phyloP scores from a whole-genome alignment of 352 stramenopile species.

The Plasmopara muralis region DNA sequence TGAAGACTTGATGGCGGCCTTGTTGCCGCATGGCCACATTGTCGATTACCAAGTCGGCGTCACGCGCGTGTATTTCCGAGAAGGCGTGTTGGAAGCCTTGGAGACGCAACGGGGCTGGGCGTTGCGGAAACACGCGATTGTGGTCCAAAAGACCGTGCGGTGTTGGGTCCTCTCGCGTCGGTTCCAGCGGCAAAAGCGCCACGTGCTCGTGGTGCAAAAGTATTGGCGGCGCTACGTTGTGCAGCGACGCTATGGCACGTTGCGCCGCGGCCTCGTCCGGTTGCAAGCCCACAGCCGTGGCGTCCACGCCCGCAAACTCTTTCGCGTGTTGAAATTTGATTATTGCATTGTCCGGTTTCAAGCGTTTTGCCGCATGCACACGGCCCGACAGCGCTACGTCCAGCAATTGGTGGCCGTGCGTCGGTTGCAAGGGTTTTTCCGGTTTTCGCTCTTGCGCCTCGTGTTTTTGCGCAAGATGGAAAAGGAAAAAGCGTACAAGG shows the following conservation, averaged over 20 bases:
- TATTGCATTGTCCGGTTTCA: slow-evolving; percentile 73
- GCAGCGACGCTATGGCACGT: slow-evolving; percentile 42
- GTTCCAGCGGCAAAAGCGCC: slow-evolving; percentile 40
- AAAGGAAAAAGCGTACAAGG: slow-evolving; percentile 75
- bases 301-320: slow-evolving; percentile 50
- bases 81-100: slow-evolving; percentile 73
- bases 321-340: slow-evolving; percentile 66
- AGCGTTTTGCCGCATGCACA: slow-evolving; percentile 55
- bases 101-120: slow-evolving; percentile 68
- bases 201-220: slow-evolving; percentile 57
- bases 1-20: slow-evolving; percentile 57
- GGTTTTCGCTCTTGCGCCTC: slow-evolving; percentile 63
- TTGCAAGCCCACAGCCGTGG: slow-evolving; percentile 63
- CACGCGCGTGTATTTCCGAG: slow-evolving; percentile 81
- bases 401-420: slow-evolving; percentile 39
- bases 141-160: slow-evolving; percentile 67
- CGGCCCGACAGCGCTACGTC: slow-evolving; percentile 45
- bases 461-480: slow-evolving; percentile 78
- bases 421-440: slow-evolving; percentile 70
- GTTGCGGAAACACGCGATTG: slow-evolving; percentile 67
- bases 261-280: slow-evolving; percentile 44
- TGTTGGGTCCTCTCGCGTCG: slow-evolving; percentile 51
- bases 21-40: slow-evolving; percentile 66
- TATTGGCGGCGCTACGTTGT: slow-evolving; percentile 69
- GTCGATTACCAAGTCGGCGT: slow-evolving; percentile 83